phyloP scores from a whole-genome alignment of 441 rosid genomes.

The Bocquillonia castaneifolia region DNA sequence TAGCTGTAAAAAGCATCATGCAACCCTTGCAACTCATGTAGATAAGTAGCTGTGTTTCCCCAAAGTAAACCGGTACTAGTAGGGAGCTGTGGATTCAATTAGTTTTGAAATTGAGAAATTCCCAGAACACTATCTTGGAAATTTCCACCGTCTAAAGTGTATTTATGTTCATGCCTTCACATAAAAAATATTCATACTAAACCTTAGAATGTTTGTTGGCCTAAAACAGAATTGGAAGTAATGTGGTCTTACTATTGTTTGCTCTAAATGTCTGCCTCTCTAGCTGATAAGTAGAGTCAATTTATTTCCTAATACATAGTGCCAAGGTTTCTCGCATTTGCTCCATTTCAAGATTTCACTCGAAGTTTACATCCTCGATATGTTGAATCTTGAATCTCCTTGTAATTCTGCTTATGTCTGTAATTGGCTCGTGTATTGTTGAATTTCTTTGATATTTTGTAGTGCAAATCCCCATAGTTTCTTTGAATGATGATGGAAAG shows the following conservation, averaged over 20 bases:
- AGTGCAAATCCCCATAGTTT: slow-evolving; percentile 83
- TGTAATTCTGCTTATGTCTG: not conserved
- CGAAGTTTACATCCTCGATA: not conserved
- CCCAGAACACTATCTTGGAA: not conserved
- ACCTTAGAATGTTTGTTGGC: not conserved
- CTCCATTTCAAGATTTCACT: slow-evolving; percentile 3
- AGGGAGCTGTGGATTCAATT: not conserved
- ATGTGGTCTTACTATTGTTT: not conserved
- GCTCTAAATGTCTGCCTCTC: not conserved
- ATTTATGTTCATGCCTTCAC: not conserved
- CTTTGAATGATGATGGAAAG: slow-evolving; percentile 76
- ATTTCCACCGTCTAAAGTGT: not conserved
- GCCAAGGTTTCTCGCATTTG: not conserved
- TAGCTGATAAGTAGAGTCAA: not conserved
- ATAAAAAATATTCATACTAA: not conserved
- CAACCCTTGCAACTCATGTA: not conserved
- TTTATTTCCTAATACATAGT: not conserved
- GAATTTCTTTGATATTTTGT: slow-evolving; percentile 26
- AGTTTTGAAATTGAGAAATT: not conserved
- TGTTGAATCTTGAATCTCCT: not conserved
- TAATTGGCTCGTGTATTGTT: slow-evolving; percentile 8
- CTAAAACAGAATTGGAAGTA: not conserved
- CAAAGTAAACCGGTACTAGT: no score
- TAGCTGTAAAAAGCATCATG: not conserved
- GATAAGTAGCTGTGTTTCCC: no score